Evolutionary conservation across 495 filamentous ascomycete species (phyloP).

Genomic region (Penicillium verhagenii): DNA sequence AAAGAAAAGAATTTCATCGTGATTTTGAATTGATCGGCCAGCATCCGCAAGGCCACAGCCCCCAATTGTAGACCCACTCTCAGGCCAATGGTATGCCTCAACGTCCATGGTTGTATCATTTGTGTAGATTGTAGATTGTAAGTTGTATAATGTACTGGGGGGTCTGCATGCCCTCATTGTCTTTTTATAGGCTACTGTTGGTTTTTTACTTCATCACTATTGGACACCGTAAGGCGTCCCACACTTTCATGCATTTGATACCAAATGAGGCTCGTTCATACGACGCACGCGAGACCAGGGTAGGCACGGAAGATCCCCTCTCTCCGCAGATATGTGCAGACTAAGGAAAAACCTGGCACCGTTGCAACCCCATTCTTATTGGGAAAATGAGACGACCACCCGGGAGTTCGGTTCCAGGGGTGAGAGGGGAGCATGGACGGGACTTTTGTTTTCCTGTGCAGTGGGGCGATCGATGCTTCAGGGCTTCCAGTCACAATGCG

Average conservation of each 20-base stretch:
- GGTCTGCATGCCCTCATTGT: neutral
- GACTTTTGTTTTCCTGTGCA: neutral
- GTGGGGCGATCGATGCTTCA: constrained; percentile 2
- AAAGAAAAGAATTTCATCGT: neutral
- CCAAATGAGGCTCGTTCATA: neutral
- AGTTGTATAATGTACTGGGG: too few species aligned
- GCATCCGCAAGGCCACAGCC: constrained; percentile 2
- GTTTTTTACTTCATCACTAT: neutral
- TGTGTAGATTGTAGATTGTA: too few species aligned
- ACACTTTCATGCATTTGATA: neutral
- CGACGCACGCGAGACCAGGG: neutral
- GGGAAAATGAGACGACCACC: constrained; percentile 8
- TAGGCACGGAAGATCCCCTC: neutral
- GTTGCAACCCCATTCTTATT: neutral
- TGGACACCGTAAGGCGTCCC: neutral
- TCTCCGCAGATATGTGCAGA: neutral
- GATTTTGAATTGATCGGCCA: neutral
- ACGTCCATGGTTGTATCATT: too few species aligned
- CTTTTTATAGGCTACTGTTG: neutral
- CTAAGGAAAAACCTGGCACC: neutral
- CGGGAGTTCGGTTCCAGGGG: neutral
- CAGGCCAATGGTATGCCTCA: neutral
- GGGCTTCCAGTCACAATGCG: neutral
- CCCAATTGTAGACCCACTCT: neutral
- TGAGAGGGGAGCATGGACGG: neutral